These are phyloP conservation scores for Microdochium nivale DNA, from an alignment of 2,329 filamentous ascomycete genomes.

Conservation along the genomic window DNA sequence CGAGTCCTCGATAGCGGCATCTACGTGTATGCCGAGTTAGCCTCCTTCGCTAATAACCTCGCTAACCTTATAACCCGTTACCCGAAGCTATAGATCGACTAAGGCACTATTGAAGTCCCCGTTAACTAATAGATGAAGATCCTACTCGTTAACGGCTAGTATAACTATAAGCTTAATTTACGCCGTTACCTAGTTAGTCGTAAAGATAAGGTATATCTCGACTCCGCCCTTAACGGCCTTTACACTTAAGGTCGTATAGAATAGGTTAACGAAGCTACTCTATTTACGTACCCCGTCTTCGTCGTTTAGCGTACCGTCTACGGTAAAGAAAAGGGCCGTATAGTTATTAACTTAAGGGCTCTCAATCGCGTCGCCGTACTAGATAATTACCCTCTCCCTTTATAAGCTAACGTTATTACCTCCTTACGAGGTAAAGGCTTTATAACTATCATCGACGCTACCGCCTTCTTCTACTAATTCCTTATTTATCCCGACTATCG, in stretches of 20 bases:
- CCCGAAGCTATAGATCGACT: not conserved
- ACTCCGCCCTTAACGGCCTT: constrained; percentile 1
- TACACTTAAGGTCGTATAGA: not conserved
- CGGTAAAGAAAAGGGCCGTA: constrained; percentile 2
- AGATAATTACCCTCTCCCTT: constrained; percentile 1
- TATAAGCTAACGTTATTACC: not conserved
- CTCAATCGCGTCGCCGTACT: constrained; percentile 1
- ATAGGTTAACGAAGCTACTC: too few species aligned
- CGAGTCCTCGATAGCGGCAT: not conserved
- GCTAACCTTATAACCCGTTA: not conserved
- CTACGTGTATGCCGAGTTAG: not conserved
- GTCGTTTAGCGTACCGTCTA: constrained; percentile 1
- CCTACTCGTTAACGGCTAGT: not conserved
- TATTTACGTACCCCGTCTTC: constrained; percentile 2
- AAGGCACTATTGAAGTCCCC: not conserved
- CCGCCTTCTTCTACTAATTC: not conserved
- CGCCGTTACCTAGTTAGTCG: not conserved
- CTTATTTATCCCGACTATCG: not conserved
- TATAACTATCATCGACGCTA: not conserved
- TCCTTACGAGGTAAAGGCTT: not conserved
- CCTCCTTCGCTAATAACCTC: not conserved
- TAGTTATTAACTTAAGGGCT: constrained; percentile 1
- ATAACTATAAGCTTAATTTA: not conserved
- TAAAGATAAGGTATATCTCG: not conserved
- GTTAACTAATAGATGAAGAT: not conserved